A percentile compares a stretch with the other conserved stretches of the same genome.
phyloP scores from a whole-genome alignment of 148 eudicot genomes.

The Chenopodium formosanum region DNA sequence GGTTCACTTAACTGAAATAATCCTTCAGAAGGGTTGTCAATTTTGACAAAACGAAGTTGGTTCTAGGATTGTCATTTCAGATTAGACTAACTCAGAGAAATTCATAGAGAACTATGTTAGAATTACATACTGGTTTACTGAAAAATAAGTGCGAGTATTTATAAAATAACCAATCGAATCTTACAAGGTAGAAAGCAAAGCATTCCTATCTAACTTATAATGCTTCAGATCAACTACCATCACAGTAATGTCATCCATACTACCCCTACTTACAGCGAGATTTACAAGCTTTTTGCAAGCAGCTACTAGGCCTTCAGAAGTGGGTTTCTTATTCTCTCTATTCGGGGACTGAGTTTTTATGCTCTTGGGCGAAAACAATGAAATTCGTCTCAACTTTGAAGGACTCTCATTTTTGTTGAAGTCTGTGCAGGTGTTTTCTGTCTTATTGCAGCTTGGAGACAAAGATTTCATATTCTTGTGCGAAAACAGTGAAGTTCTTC shows the following conservation, averaged over 20 bases:
- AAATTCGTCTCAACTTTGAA: constrained; percentile 35
- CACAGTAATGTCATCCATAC: constrained; percentile 85
- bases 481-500: constrained; percentile 39
- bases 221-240: constrained; percentile 72
- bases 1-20: no score
- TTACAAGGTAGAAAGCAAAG: constrained; percentile 8
- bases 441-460: constrained; percentile 34
- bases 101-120: no score
- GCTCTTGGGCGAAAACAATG: constrained; percentile 44
- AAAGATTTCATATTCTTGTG: constrained; percentile 37
- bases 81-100: no score
- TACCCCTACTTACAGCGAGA: constrained; percentile 71
- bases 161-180: neutral
- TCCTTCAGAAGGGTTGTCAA: no score
- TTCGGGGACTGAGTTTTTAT: constrained; percentile 24
- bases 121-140: neutral
- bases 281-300: constrained; percentile 82
- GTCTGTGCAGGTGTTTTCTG: neutral
- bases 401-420: constrained; percentile 46
- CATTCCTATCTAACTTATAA: constrained; percentile 26
- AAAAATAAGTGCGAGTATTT: neutral
- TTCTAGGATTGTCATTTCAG: no score
- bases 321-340: constrained; percentile 36
- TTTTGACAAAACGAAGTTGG: no score
- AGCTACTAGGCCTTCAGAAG: constrained; percentile 39